A percentile compares a stretch with the other conserved stretches of the same genome.
Evolutionary conservation across 306 rosid species (phyloP).

Genomic region (Psophocarpus tetragonolobus): DNA sequence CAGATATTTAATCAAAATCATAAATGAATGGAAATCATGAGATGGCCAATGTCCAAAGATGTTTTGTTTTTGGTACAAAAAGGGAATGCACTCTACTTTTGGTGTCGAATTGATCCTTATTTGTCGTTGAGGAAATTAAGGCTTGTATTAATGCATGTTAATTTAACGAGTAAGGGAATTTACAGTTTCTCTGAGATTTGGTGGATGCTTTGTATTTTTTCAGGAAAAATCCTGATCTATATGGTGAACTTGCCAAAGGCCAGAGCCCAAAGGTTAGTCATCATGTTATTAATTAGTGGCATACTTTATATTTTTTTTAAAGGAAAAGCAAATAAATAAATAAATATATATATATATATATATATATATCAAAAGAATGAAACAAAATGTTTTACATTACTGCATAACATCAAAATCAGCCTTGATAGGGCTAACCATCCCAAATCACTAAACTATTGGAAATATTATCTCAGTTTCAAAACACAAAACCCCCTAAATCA

Average conservation of each 20-base stretch:
- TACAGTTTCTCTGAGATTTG: slow-evolving; percentile 18
- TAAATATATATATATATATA: no score
- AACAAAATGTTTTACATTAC: no score
- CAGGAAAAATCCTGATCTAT: slow-evolving; percentile 76
- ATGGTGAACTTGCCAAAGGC: slow-evolving; percentile 68
- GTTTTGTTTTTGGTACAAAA: background rate
- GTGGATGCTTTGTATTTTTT: background rate
- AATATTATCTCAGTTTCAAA: no score
- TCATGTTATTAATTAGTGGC: background rate
- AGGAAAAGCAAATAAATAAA: no score
- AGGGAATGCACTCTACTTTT: background rate
- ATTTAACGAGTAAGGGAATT: background rate
- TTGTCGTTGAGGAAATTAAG: background rate
- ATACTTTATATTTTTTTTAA: no score
- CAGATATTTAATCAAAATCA: background rate
- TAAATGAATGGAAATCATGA: background rate
- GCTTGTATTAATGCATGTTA: background rate
- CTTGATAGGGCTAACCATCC: no score
- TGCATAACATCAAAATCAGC: no score
- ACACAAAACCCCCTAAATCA: no score
- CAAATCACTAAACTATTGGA: no score
- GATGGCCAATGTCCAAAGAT: background rate
- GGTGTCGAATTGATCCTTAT: background rate
- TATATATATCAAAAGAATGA: no score
- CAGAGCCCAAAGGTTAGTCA: slow-evolving; percentile 90